A percentile compares a stretch with the other conserved stretches of the same genome.
Evolutionary conservation across 2,329 filamentous ascomycete genomes (phyloP).

Genomic region (Diaporthe amygdali): DNA sequence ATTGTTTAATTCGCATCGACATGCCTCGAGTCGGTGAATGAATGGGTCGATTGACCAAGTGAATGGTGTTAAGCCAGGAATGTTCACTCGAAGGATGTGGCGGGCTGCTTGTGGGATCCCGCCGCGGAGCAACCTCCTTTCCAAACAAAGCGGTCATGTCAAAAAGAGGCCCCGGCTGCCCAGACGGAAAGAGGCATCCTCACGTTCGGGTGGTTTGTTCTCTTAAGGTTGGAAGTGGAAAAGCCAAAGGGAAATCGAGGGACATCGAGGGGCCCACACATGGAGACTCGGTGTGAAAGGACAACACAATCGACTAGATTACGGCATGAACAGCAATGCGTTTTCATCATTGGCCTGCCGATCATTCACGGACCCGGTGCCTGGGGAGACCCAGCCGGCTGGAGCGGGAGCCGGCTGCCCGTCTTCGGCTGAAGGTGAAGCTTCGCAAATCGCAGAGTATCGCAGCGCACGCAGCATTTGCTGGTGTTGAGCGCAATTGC

Average conservation of each 20-base stretch:
- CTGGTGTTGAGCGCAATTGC: neutral
- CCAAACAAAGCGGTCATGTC: conserved; percentile 1
- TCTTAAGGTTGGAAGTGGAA: too few species aligned
- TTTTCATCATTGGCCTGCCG: conserved; percentile 3
- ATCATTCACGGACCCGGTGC: neutral
- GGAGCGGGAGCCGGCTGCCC: neutral
- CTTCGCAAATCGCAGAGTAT: neutral
- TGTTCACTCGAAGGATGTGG: neutral
- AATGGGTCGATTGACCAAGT: neutral
- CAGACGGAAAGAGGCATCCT: neutral
- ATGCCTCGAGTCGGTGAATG: neutral
- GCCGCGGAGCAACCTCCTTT: conserved; percentile 3
- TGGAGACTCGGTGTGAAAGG: conserved; percentile 7
- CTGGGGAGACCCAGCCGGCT: neutral
- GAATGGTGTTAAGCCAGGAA: neutral
- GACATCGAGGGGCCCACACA: neutral
- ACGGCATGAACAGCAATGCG: conserved; percentile 1
- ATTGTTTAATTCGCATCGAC: neutral
- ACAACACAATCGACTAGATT: neutral
- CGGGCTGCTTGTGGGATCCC: neutral
- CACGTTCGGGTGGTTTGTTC: neutral
- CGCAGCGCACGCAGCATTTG: neutral
- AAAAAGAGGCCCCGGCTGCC: neutral
- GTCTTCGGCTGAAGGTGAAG: neutral
- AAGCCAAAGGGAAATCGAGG: neutral